Evolutionary conservation across 2,329 filamentous ascomycete genomes (phyloP).

Genomic region (Colletotrichum chrysophilum): DNA sequence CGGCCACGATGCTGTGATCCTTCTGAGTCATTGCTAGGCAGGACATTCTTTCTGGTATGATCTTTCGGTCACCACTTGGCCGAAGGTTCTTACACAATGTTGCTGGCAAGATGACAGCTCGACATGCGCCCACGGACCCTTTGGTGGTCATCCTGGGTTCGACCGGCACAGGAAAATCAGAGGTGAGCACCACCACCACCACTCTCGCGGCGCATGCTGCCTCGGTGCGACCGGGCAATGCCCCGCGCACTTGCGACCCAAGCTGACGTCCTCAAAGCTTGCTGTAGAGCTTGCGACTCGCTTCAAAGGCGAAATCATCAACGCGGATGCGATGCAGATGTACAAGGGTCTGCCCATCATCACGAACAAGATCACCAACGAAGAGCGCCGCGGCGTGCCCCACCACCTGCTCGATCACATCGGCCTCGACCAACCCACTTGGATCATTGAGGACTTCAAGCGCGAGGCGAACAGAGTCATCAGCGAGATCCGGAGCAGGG

Average conservation of each 20-base stretch:
- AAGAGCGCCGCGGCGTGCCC: constrained; percentile 79
- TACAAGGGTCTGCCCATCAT: constrained; percentile 92
- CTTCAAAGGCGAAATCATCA: constrained; percentile 93
- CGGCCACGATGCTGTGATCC: background rate
- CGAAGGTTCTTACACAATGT: constrained; percentile 26
- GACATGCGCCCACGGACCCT: constrained; percentile 53
- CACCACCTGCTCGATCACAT: constrained; percentile 90
- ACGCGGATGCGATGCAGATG: constrained; percentile 97
- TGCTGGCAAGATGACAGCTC: constrained; percentile 25
- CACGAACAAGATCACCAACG: constrained; percentile 85
- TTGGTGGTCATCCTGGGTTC: constrained; percentile 85
- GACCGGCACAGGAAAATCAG: constrained; percentile 92
- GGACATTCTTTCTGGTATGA: constrained; percentile 5
- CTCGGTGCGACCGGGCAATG: background rate
- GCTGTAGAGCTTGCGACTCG: constrained; percentile 84
- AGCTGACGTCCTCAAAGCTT: constrained; percentile 57
- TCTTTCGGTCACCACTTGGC: constrained; percentile 6
- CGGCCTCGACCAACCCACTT: constrained; percentile 76
- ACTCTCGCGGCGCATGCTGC: background rate
- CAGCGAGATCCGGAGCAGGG: constrained; percentile 76
- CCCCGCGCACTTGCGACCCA: background rate
- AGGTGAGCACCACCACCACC: constrained; percentile 59
- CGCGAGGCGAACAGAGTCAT: constrained; percentile 72
- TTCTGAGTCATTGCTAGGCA: background rate
- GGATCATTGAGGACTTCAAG: constrained; percentile 82